Percentiles rank a stretch among this genome's conserved stretches.
These are phyloP conservation scores for Tolypocladium inflatum DNA, from an alignment of 2,329 filamentous ascomycete genomes.

Conservation along the genomic window DNA sequence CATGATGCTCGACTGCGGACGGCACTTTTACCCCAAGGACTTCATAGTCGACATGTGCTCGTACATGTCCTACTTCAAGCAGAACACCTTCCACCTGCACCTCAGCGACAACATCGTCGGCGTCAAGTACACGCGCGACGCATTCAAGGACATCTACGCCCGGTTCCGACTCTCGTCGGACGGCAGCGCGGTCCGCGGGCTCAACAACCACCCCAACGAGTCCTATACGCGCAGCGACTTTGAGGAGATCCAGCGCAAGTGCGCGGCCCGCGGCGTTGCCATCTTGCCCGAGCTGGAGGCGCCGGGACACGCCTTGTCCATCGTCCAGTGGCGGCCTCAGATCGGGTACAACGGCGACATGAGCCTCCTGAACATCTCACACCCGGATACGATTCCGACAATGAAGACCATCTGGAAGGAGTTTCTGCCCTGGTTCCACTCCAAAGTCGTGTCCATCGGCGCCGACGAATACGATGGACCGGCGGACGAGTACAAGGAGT, in stretches of 20 bases:
- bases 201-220: slow-evolving; percentile 43
- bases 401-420: slow-evolving; percentile 41
- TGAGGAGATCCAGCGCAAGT: slow-evolving; percentile 40
- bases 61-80: slow-evolving; percentile 52
- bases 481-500: slow-evolving; percentile 38
- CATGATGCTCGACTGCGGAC: slow-evolving; percentile 41
- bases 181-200: slow-evolving; percentile 31
- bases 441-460: slow-evolving; percentile 44
- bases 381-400: slow-evolving; percentile 41
- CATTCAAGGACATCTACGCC: slow-evolving; percentile 34
- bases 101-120: slow-evolving; percentile 47
- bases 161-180: slow-evolving; percentile 46
- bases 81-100: slow-evolving; percentile 50
- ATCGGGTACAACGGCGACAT: slow-evolving; percentile 35
- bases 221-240: slow-evolving; percentile 42
- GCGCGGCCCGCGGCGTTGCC: slow-evolving; percentile 45
- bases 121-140: slow-evolving; percentile 11
- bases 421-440: slow-evolving; percentile 46
- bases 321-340: slow-evolving; percentile 51
- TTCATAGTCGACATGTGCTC: slow-evolving; percentile 49
- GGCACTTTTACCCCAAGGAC: slow-evolving; percentile 45
- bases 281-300: slow-evolving; percentile 51
- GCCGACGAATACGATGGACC: slow-evolving; percentile 43
- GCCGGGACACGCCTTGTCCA: slow-evolving; percentile 45
- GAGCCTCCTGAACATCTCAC: slow-evolving; percentile 32